These are phyloP conservation scores for Sphagnum tenellum DNA, from an alignment of 225 moss, liverwort and hornwort genomes.

Conservation along the genomic window DNA sequence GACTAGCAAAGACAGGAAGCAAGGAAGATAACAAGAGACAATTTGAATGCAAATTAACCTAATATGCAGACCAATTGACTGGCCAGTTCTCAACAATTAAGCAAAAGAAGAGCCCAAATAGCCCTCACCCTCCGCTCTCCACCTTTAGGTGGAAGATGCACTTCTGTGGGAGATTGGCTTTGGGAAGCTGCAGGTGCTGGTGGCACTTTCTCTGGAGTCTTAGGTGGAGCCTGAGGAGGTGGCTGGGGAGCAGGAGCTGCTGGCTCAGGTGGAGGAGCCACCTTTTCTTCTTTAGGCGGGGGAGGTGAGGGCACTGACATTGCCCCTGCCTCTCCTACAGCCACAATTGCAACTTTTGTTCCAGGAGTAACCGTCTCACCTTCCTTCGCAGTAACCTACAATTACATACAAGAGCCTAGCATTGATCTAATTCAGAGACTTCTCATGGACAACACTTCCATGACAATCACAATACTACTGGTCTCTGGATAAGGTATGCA, in stretches of 20 bases:
- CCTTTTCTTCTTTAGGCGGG: conserved; percentile 8
- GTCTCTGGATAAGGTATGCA: too few species aligned
- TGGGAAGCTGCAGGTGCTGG: conserved; percentile 23
- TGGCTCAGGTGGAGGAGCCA: conserved; percentile 26
- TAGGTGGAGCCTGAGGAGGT: conserved; percentile 23
- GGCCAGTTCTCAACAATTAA: too few species aligned
- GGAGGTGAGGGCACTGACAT: conserved; percentile 16
- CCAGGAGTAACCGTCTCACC: conserved; percentile 76
- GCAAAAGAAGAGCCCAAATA: too few species aligned
- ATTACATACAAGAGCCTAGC: not conserved
- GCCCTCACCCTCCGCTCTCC: conserved; percentile 71
- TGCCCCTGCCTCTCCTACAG: conserved; percentile 35
- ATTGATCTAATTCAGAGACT: too few species aligned
- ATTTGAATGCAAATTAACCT: too few species aligned
- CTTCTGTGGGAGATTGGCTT: conserved; percentile 22
- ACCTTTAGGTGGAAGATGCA: conserved; percentile 56
- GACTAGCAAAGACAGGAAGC: too few species aligned
- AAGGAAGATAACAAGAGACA: too few species aligned
- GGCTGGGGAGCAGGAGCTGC: conserved; percentile 34
- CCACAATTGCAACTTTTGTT: conserved; percentile 64
- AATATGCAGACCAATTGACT: too few species aligned
- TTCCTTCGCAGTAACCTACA: conserved; percentile 64
- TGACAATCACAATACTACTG: too few species aligned
- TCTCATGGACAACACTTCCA: too few species aligned
- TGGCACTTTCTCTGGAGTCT: conserved; percentile 30